Base-by-base conservation (phyloP, 768 basidiomycete species). In the Panaeolus papilionaceus region DNA sequence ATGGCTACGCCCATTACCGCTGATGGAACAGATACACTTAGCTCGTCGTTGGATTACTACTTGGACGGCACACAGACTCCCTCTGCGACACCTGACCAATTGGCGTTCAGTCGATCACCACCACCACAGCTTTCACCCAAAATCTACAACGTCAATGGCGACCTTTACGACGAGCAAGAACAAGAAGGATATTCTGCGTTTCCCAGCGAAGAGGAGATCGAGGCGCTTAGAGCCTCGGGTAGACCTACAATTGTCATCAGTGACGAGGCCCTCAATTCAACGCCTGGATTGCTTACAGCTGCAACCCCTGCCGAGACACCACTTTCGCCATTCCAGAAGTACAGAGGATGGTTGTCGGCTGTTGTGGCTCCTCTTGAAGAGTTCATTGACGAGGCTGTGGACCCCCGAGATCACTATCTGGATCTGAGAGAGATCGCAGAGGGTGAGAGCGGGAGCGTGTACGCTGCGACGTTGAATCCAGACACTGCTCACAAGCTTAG, bases 371-470 rank as follows among this genome's bases (percentile, higher is more conserved):
- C 89, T 1, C 79, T 89, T 26, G 85, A 83, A 58, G 82, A 85
- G 33, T 92, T 88, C 75, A 90, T 94, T 71, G 84, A 90, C 70
- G 85, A 88, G 61, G 75, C 79, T 1, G 76, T 86, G 20, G 86
- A 93, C 73, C 93, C 92, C 3, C 81, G 84, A 1, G 81, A 85
- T 3, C 84, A 86, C 66, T 94, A 92, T 76, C 78, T 83, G 9
- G 87, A 92, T 68, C 79, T 94, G 58, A 86, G 85, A 64, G 93
- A 94, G 78, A 90, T 95, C 37, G 93, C 92, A 0, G 91, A 94
- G 75, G 93, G 94, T 38, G 93, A 94, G 74, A 91, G 86, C 47
- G 94, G 94, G 4, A 89, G 86, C 1, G 91, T 95, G 20, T 86
- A 76, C 70, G 80, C 83, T 23, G 86, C 86, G 6, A 73, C 78